Conservation (phyloP, 805 yeast species). For the Grigorovia yakushimaensis region DNA sequence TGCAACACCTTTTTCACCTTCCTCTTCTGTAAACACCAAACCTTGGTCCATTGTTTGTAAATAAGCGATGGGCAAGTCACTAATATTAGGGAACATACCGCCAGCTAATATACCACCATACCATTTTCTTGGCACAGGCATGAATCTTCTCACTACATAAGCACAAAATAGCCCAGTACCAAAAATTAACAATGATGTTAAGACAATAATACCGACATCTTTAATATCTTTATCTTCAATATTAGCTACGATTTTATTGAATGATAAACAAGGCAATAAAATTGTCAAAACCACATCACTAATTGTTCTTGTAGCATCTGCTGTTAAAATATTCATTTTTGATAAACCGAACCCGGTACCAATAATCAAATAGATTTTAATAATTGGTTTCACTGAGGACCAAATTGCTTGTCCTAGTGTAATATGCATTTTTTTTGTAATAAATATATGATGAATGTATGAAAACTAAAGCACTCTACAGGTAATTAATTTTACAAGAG, state of each 20-base stretch:
- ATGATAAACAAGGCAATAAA: slow-evolving; percentile 57
- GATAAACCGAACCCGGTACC: slow-evolving; percentile 58
- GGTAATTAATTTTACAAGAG: too few species aligned
- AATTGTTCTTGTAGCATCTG: slow-evolving; percentile 51
- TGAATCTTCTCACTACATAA: slow-evolving; percentile 14
- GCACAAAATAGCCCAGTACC: slow-evolving; percentile 42
- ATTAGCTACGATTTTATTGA: slow-evolving; percentile 52
- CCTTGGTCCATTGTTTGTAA: slow-evolving; percentile 59
- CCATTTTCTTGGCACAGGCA: slow-evolving; percentile 58
- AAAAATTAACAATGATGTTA: slow-evolving; percentile 43
- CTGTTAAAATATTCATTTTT: slow-evolving; percentile 46
- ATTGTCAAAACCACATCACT: slow-evolving; percentile 54
- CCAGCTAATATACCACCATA: slow-evolving; percentile 60
- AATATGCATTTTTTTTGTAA: slow-evolving; percentile 13
- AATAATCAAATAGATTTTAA: slow-evolving; percentile 64
- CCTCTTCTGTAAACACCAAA: slow-evolving; percentile 42
- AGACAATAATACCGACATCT: slow-evolving; percentile 54
- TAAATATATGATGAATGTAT: not conserved
- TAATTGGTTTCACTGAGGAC: slow-evolving; percentile 64
- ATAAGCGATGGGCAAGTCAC: slow-evolving; percentile 72
- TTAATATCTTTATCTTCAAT: slow-evolving; percentile 57
- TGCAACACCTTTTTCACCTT: slow-evolving; percentile 72
- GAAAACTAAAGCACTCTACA: too few species aligned
- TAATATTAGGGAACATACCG: slow-evolving; percentile 64
- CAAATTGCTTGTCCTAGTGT: slow-evolving; percentile 26